Percentiles rank a stretch among this genome's conserved stretches.
These are phyloP conservation scores for Citeromyces hawaiiensis DNA, from an alignment of 1,139 yeast species.

Conservation along the genomic window DNA sequence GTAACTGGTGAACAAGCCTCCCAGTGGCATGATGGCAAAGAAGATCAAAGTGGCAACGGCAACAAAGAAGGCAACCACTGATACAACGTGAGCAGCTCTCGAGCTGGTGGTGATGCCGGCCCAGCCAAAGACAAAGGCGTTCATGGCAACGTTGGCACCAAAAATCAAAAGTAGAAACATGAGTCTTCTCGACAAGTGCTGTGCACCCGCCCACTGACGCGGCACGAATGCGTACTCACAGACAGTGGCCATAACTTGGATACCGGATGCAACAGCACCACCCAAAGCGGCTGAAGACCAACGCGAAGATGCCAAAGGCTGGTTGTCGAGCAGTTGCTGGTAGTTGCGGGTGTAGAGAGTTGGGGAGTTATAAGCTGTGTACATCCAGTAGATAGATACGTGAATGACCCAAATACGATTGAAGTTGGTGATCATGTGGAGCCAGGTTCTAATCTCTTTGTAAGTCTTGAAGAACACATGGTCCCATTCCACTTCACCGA, in stretches of 20 bases:
- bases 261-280: constrained; percentile 53
- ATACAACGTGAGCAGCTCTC: constrained; percentile 30
- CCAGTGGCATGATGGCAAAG: constrained; percentile 49
- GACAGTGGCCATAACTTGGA: constrained; percentile 49
- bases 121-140: constrained; percentile 43
- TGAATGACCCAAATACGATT: constrained; percentile 80
- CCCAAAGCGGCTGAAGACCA: constrained; percentile 59
- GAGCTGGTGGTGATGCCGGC: constrained; percentile 40
- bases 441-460: constrained; percentile 64
- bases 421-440: constrained; percentile 64
- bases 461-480: constrained; percentile 60
- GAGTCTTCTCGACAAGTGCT: constrained; percentile 27
- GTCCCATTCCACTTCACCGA: constrained; percentile 49
- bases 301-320: constrained; percentile 50
- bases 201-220: constrained; percentile 55
- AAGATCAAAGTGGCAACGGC: constrained; percentile 50
- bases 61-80: constrained; percentile 44
- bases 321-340: constrained; percentile 40
- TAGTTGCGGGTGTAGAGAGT: constrained; percentile 58
- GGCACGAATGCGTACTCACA: constrained; percentile 60
- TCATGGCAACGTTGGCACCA: constrained; percentile 41
- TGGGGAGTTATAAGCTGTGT: constrained; percentile 67
- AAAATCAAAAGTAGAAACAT: constrained; percentile 28
- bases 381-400: constrained; percentile 67
- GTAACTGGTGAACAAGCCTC: constrained; percentile 30